Percentiles rank a stretch among this genome's conserved stretches.
Conservation (phyloP, 2,329 filamentous ascomycete species). For the Fusarium buxicola region DNA sequence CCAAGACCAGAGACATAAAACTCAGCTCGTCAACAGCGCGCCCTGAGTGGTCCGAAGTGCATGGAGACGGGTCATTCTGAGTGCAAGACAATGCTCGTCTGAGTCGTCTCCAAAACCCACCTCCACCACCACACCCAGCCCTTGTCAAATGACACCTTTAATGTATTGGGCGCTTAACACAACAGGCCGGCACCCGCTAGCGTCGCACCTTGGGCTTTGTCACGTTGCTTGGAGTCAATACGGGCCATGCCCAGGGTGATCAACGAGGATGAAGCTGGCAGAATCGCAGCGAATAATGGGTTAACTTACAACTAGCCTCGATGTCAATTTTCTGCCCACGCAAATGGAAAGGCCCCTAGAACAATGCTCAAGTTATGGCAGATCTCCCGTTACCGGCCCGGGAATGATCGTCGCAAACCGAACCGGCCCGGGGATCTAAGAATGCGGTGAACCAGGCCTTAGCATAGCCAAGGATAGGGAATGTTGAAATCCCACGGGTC, state of each 20-base stretch:
- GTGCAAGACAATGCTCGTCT: slow-evolving; percentile 31
- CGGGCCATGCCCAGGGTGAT: slow-evolving; percentile 16
- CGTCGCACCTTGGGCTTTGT: slow-evolving; percentile 31
- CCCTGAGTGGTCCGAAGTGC: slow-evolving; percentile 12
- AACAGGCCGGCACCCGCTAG: slow-evolving; percentile 27
- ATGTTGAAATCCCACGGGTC: neutral
- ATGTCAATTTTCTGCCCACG: slow-evolving; percentile 20
- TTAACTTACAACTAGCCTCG: slow-evolving; percentile 13
- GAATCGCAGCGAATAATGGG: slow-evolving; percentile 9
- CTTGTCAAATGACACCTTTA: slow-evolving; percentile 43
- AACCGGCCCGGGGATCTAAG: slow-evolving; percentile 30
- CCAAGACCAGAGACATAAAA: slow-evolving; percentile 2
- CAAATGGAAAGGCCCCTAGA: slow-evolving; percentile 23
- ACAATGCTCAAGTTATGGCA: slow-evolving; percentile 26
- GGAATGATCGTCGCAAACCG: slow-evolving; percentile 30
- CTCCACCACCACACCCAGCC: slow-evolving; percentile 18
- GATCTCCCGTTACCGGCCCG: slow-evolving; percentile 44
- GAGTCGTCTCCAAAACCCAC: slow-evolving; percentile 14
- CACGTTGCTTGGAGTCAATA: slow-evolving; percentile 24
- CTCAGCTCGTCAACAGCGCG: slow-evolving; percentile 19
- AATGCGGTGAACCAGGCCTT: slow-evolving; percentile 43
- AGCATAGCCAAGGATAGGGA: slow-evolving; percentile 17
- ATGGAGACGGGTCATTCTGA: slow-evolving; percentile 33
- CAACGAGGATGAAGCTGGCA: slow-evolving; percentile 32
- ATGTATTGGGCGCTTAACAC: slow-evolving; percentile 19